Base-by-base conservation (phyloP, 75 land plant genomes). In the Pseudotsuga menziesii region DNA sequence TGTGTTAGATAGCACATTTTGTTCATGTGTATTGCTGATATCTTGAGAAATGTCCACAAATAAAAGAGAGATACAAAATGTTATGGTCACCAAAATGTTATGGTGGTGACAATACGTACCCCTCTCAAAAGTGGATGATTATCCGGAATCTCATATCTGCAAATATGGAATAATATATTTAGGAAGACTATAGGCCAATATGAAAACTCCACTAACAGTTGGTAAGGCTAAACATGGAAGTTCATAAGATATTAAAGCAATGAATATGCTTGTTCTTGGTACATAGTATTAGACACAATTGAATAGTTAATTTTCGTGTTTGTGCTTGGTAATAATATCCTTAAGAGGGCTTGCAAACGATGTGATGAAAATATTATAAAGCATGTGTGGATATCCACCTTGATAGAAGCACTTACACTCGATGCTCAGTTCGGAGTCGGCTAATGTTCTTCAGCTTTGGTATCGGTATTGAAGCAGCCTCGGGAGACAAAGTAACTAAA, bases 71-170 rank as follows among this genome's bases (percentile, higher is more conserved):
- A 22, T 36, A 55, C 1, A 35, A 1, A 54, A 12, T 9, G 2
- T 14, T 26, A 79, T 11, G 26, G 75, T 20, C n/a, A n/a, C n/a
- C 1, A 35, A 1, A 54, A 12, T 9, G 2, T 14, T 26, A 79
- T 11, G 26, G 75, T 20, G 54, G 7, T 16, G 0, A 74, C 29
- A 32, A 77, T 16, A 76, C 74, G 66, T 32, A 97, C 99, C 88
- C 75, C 83, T 60, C 80, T 56, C 15, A 96, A 61, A 14, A 96
- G 92, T 52, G 88, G 89, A 58, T 96, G 98, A 63, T 79, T 59
- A 85, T 96, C 97, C 82, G 98, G 97, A 76, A 96, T 84, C 78
- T 96, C 92, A 77, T 91, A 91, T 58, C 91, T 89, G 81, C 73
- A 77, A 78, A 32, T 14, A 52, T 41, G 23, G 61, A 60, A 60